Evolutionary conservation across 164 flowering plant genomes (phyloP).

Genomic region (Santalum album): DNA sequence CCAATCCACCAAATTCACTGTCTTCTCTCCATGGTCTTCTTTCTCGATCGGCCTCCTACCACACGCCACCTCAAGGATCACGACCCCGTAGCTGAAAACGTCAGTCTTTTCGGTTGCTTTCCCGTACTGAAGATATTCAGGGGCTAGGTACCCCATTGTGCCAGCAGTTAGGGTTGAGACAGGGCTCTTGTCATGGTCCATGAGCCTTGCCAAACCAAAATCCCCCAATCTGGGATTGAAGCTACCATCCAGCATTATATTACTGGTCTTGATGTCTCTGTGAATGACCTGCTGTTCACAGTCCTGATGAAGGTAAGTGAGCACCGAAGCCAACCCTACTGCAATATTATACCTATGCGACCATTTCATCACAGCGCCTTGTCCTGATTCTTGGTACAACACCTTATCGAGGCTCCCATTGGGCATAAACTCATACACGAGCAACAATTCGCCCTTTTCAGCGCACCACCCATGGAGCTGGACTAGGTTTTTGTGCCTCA

Average conservation of each 20-base stretch:
- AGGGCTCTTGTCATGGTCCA: conserved; percentile 88
- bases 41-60: conserved; percentile 85
- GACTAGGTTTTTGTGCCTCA: conserved; percentile 83
- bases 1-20: conserved; percentile 84
- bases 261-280: conserved; percentile 82
- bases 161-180: conserved; percentile 89
- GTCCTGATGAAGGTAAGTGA: conserved; percentile 73
- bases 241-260: conserved; percentile 62
- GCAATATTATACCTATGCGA: conserved; percentile 54
- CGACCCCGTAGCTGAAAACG: conserved; percentile 84
- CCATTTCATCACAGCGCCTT: conserved; percentile 40
- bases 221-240: conserved; percentile 78
- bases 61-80: conserved; percentile 82
- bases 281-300: conserved; percentile 95
- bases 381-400: conserved; percentile 39
- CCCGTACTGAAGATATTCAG: conserved; percentile 90
- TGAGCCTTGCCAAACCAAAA: conserved; percentile 84
- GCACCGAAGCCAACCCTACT: conserved; percentile 68
- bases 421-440: conserved; percentile 88
- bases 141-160: conserved; percentile 93
- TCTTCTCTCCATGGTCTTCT: conserved; percentile 26
- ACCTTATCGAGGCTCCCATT: conserved; percentile 72
- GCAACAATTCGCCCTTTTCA: conserved; percentile 73
- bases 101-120: conserved; percentile 91
- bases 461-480: conserved; percentile 94